Conservation (phyloP, 768 basidiomycete genomes). For the Boletellus emodensis region DNA sequence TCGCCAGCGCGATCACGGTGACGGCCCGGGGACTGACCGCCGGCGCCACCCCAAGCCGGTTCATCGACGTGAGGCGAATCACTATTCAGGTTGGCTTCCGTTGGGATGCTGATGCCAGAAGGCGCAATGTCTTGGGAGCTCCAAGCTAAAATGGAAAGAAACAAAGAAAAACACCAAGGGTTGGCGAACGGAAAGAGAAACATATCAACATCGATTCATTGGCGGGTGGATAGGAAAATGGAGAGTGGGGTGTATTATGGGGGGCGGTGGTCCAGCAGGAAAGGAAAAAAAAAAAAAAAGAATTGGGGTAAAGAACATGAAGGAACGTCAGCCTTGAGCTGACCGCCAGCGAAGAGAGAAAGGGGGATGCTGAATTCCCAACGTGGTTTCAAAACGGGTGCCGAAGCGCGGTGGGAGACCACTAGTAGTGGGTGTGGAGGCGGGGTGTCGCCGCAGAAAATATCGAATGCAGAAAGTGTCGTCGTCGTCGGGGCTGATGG, state of each 20-base stretch:
- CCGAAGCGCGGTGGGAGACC: conserved; percentile 30
- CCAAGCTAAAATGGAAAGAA: conserved; percentile 60
- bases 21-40: conserved; percentile 41
- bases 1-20: conserved; percentile 37
- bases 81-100: conserved; percentile 45
- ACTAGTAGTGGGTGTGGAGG: conserved; percentile 25
- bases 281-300: conserved; percentile 4
- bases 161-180: conserved; percentile 7
- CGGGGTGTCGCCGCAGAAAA: conserved; percentile 37
- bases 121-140: conserved; percentile 81
- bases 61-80: conserved; percentile 49
- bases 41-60: conserved; percentile 44
- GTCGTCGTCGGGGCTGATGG: conserved; percentile 67
- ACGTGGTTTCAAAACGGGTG: conserved; percentile 27
- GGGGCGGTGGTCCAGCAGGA: conserved; percentile 9
- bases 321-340: conserved; percentile 34
- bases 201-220: conserved; percentile 41
- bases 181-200: conserved; percentile 33
- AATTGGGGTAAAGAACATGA: conserved; percentile 9
- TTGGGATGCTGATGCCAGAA: conserved; percentile 70
- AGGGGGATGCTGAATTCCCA: conserved; percentile 21
- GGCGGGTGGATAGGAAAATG: conserved; percentile 25
- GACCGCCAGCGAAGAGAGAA: conserved; percentile 21
- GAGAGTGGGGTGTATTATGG: conserved; percentile 12
- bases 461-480: conserved; percentile 46